phyloP scores from a whole-genome alignment of 192 early-diverging fungal genomes.

The Jimgerdemannia flammicorona region DNA sequence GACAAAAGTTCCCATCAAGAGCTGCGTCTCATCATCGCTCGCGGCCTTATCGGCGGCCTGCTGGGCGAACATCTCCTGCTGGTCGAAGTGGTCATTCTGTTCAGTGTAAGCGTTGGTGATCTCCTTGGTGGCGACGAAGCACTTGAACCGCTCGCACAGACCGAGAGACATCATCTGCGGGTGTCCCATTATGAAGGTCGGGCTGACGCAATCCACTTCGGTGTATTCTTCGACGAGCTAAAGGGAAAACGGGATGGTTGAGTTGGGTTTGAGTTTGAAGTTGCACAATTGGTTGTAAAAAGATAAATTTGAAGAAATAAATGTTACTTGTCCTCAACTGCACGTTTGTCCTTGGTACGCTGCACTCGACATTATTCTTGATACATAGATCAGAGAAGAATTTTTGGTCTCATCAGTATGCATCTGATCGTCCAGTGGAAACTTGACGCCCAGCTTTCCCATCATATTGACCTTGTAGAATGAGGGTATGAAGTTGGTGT shows the following conservation, averaged over 20 bases:
- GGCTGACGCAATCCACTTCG: slow-evolving; percentile 75
- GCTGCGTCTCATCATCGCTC: slow-evolving; percentile 98
- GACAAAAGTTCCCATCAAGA: slow-evolving; percentile 98
- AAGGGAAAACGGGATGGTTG: slow-evolving; percentile 6
- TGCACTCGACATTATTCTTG: slow-evolving; percentile 96
- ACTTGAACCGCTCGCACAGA: slow-evolving; percentile 97
- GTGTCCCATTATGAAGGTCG: slow-evolving; percentile 96
- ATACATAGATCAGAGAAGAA: slow-evolving; percentile 90
- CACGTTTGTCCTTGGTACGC: slow-evolving; percentile 87
- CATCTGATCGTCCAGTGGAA: slow-evolving; percentile 83
- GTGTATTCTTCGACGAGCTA: slow-evolving; percentile 77
- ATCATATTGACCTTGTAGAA: slow-evolving; percentile 96
- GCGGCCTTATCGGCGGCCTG: slow-evolving; percentile 96
- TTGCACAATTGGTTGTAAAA: too few species aligned
- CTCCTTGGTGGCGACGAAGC: slow-evolving; percentile 99
- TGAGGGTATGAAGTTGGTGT: slow-evolving; percentile 95
- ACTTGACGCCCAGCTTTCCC: slow-evolving; percentile 80
- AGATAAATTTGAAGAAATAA: too few species aligned
- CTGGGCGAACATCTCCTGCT: slow-evolving; percentile 96
- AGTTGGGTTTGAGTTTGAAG: slow-evolving; percentile 29
- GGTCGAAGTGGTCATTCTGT: slow-evolving; percentile 99
- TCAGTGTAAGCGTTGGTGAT: slow-evolving; percentile 99
- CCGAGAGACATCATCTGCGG: slow-evolving; percentile 98
- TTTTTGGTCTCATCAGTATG: slow-evolving; percentile 78
- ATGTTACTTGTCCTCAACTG: slow-evolving; percentile 87